A percentile compares a stretch with the other conserved stretches of the same genome.
These are phyloP conservation scores for Saturnispora galanensis DNA, from an alignment of 805 yeast genomes.

Conservation along the genomic window DNA sequence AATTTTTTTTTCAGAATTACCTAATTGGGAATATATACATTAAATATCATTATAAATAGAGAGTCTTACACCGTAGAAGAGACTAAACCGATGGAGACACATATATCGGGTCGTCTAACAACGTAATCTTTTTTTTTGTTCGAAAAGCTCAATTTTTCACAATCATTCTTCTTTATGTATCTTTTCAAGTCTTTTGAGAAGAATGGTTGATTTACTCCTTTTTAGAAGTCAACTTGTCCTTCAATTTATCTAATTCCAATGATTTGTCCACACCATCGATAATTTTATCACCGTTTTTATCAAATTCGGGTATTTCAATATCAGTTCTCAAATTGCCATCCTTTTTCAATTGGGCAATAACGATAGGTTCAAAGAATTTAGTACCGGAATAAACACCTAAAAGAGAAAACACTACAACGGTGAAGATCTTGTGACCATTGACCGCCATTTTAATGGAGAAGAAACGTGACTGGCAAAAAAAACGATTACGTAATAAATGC, in stretches of 20 bases:
- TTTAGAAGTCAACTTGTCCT: slow-evolving; percentile 14
- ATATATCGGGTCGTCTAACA: background rate
- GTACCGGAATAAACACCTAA: slow-evolving; percentile 44
- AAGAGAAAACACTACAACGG: slow-evolving; percentile 22
- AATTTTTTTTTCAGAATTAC: background rate
- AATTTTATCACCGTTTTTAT: slow-evolving; percentile 31
- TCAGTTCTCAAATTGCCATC: slow-evolving; percentile 59
- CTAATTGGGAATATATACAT: background rate
- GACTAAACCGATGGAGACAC: no score
- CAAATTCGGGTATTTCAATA: slow-evolving; percentile 45
- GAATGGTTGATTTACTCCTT: slow-evolving; percentile 7
- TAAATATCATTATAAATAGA: no score
- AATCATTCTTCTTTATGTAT: background rate
- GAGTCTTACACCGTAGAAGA: no score
- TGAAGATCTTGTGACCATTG: slow-evolving; percentile 15
- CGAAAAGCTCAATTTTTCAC: background rate
- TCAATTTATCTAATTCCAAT: slow-evolving; percentile 16
- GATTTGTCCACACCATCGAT: slow-evolving; percentile 18
- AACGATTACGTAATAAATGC: no score
- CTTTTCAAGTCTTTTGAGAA: background rate
- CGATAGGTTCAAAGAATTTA: slow-evolving; percentile 65
- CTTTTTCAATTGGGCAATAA: slow-evolving; percentile 53
- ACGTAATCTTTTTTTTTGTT: background rate
- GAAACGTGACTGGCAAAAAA: background rate
- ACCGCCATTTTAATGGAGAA: slow-evolving; percentile 4